Evolutionary conservation across 345 rosid species (phyloP).

Genomic region (Gossypium anomalum): DNA sequence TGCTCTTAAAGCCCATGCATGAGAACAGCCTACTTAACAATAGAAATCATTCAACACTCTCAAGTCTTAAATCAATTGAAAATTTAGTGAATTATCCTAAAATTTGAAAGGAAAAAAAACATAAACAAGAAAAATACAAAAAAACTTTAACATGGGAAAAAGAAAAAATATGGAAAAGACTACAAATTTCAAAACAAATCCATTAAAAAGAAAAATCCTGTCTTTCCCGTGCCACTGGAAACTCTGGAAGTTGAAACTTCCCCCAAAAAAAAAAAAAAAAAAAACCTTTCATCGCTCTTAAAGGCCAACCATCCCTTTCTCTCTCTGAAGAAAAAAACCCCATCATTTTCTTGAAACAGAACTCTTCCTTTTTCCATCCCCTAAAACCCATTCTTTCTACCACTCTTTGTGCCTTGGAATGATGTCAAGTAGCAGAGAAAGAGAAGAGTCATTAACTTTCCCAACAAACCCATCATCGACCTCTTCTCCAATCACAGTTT

Average conservation of each 20-base stretch:
- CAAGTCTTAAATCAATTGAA: background rate
- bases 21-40: no score
- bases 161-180: background rate
- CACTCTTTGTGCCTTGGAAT: background rate
- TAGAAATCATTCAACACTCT: background rate
- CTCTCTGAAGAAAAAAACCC: background rate
- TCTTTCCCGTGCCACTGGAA: background rate
- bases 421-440: conserved; percentile 62
- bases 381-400: background rate
- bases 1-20: background rate
- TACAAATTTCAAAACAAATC: background rate
- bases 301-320: conserved; percentile 7
- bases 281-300: background rate
- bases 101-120: background rate
- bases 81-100: background rate
- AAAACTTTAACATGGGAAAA: background rate
- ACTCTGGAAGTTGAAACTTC: background rate
- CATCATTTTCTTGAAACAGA: background rate
- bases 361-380: background rate
- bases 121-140: background rate
- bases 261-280: no score
- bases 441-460: conserved; percentile 54
- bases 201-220: background rate
- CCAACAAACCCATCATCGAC: conserved; percentile 53
- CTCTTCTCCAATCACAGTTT: conserved; percentile 61